Conservation (phyloP, 1,284 basidiomycete genomes). For the Sanghuangporus baumii region DNA sequence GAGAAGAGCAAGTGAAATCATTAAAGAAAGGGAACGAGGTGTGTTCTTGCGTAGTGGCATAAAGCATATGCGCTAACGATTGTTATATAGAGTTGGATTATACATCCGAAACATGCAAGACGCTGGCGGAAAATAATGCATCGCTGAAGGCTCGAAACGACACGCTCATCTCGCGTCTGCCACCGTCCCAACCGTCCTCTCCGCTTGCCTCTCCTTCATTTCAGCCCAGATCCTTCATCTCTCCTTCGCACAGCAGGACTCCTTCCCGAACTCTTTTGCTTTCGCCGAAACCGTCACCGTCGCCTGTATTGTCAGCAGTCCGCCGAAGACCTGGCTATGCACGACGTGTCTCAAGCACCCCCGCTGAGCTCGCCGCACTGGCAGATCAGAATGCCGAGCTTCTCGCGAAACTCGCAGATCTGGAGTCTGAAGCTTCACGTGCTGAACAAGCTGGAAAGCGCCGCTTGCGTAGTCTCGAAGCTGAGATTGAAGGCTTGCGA, state of each 20-base stretch:
- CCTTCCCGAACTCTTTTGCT: constrained; percentile 21
- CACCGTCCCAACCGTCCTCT: constrained; percentile 32
- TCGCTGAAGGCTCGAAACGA: constrained; percentile 65
- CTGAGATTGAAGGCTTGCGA: constrained; percentile 64
- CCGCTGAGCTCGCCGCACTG: constrained; percentile 61
- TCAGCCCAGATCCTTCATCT: constrained; percentile 17
- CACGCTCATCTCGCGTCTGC: constrained; percentile 56
- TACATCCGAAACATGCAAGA: constrained; percentile 64
- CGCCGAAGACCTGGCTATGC: constrained; percentile 32
- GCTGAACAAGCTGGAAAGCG: constrained; percentile 64
- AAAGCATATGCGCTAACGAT: not conserved
- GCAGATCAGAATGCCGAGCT: constrained; percentile 81
- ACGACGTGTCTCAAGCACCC: constrained; percentile 59
- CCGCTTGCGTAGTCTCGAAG: constrained; percentile 66
- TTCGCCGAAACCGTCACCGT: constrained; percentile 8
- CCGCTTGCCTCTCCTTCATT: constrained; percentile 23
- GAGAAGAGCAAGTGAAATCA: constrained; percentile 62
- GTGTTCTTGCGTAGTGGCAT: constrained; percentile 23
- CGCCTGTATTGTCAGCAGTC: constrained; percentile 19
- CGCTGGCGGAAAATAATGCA: constrained; percentile 62
- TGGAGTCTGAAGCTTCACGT: constrained; percentile 64
- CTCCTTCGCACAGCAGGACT: constrained; percentile 21
- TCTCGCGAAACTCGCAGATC: constrained; percentile 61
- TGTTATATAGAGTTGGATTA: constrained; percentile 51
- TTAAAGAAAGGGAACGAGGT: constrained; percentile 75